A percentile compares a stretch with the other conserved stretches of the same genome.
Evolutionary conservation across 2,329 filamentous ascomycete species (phyloP).

Genomic region (Fusarium nurragi): DNA sequence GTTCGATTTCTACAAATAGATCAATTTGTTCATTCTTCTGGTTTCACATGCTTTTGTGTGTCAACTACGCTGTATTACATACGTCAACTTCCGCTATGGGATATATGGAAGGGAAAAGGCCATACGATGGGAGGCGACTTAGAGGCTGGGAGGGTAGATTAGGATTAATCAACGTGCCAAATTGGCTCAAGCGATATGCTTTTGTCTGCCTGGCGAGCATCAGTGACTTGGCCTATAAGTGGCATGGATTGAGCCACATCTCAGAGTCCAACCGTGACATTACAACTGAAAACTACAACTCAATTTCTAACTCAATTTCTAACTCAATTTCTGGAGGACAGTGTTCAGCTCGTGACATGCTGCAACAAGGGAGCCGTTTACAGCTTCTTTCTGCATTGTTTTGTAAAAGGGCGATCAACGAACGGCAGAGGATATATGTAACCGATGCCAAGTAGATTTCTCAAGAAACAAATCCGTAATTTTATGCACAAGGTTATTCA

Average conservation of each 20-base stretch:
- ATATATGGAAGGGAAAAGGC: conserved; percentile 24
- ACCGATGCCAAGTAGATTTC: neutral
- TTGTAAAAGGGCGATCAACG: too few relatives aligned
- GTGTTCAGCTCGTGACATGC: neutral
- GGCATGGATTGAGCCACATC: neutral
- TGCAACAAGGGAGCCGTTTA: neutral
- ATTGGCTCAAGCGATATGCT: conserved; percentile 12
- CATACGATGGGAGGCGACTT: conserved; percentile 11
- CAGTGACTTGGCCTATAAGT: neutral
- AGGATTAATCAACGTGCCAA: conserved; percentile 30
- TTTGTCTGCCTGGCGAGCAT: neutral
- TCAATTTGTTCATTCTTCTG: conserved; percentile 3
- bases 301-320: neutral
- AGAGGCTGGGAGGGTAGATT: conserved; percentile 23
- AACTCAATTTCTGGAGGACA: neutral
- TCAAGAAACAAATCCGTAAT: neutral
- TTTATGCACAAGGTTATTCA: neutral
- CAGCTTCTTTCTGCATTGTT: neutral
- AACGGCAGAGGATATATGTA: too few relatives aligned
- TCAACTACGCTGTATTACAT: conserved; percentile 40
- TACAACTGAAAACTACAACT: neutral
- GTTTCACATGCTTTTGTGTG: conserved; percentile 20
- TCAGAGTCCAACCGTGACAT: neutral
- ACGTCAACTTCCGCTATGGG: conserved; percentile 16
- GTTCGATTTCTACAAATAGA: conserved; percentile 92